Evolutionary conservation across 2,329 filamentous ascomycete genomes (phyloP), one percentile per base, ranked within the genome.

Genomic region (Periconia sp.): DNA sequence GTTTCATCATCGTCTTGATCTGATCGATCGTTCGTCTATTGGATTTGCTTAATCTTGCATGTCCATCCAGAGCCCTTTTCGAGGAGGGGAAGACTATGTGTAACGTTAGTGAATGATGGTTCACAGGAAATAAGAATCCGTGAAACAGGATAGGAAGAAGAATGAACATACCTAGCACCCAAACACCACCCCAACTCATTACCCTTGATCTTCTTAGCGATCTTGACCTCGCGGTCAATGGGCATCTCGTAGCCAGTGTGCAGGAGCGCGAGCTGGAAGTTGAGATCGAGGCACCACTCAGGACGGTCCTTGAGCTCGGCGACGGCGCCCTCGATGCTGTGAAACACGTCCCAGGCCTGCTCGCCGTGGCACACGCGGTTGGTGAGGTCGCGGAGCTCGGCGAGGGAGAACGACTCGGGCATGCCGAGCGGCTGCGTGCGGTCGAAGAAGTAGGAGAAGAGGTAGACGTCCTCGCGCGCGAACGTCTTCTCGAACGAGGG

Each of bases 221-320:
- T 96, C 82, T 90, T 93, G 61, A 99, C 92, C 76, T 99, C 94
- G 40, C 95, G 85, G 63, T 96, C 91, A 65, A 97, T 87, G 3
- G 93, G 93, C 91, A 99, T 97, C 63, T 97, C 94, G 69, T 99
- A 99, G 2, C 94, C 94, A 6, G 91, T 96, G 76, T 97, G 92
- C 50, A 97, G 79, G 53, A 99, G 81, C 23, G 90, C 90, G 65
- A 96, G 79, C 91, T 97, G 97, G 71, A 97, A 99, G 79, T 91
- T 99, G 65, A 99, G 79, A 75, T 99, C 94, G 66, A 99, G 78
- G 77, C 94, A 99, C 75, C 89, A 90, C 76, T 99, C 92, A 2
- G 94, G 92, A 53, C 93, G 85, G 57, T 84, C 92, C 50, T 81
- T 79, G 31, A 99, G 82, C 78, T 97, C 92, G 1, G 88, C 82